Base-by-base conservation (phyloP, 208 protist species). In the Angomonas ambiguus region DNA sequence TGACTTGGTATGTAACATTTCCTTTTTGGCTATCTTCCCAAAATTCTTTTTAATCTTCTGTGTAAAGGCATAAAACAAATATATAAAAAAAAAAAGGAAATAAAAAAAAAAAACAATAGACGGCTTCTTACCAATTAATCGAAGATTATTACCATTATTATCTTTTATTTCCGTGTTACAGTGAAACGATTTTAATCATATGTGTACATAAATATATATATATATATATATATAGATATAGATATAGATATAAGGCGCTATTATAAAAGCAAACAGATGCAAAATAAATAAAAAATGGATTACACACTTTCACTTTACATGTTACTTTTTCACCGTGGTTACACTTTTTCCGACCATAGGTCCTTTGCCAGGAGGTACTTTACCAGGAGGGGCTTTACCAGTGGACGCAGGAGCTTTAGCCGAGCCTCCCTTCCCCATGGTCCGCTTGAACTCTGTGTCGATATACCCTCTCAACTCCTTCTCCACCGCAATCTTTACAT, bases 401-500 rank as follows among this genome's bases (percentile, higher is more conserved):
- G 18, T 4, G 49, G 49, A 20, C 16, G 20, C 32, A 20, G 11
- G 27, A 10, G 0, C 25, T 60, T 16, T 49, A n/a, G n/a, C n/a
- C n/a, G n/a, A n/a, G 25, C 30, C 30, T 16, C 20, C 38, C 30
- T 31, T 38, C 11, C 1, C 25, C 11, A 24, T 24, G 1, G 30
- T 24, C 49, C 1, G 51, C 32, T 51, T 68, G 30, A 20, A 32
- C 1, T 65, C 45, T 2, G 68, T 56, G 10, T 56, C 4, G 34
- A 81, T 69, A 62, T 81, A 80, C 25, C 67, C 68, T 16, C 71
- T 60, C 24, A 84, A 49, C 69, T 84, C 74, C n/a, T 61, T 35
- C 70, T 84, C 79, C 10, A 84, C 74, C 2, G 79, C 79, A 22
- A 67, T 30, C 18, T 76, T 41, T 16, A 84, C 69, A 42, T 75